These are phyloP conservation scores for Eutrema heterophyllum DNA, from an alignment of 345 rosid species.

Conservation along the genomic window DNA sequence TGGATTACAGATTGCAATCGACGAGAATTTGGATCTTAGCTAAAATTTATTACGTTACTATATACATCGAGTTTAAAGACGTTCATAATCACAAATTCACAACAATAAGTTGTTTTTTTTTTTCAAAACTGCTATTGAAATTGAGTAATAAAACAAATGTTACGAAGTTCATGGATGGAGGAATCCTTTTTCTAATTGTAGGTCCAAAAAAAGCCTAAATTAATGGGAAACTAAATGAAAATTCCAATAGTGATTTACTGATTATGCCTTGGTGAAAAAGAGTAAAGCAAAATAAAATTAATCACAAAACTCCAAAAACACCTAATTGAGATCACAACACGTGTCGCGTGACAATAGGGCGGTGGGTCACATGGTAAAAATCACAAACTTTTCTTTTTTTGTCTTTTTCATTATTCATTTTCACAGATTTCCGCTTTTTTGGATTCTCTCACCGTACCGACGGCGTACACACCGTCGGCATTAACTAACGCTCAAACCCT, in stretches of 20 bases:
- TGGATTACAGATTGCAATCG: slow-evolving; percentile 29
- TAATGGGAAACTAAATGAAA: slow-evolving; percentile 14
- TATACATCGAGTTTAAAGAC: neutral
- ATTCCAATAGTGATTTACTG: slow-evolving; percentile 8
- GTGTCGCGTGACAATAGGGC: slow-evolving; percentile 28
- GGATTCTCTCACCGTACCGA: slow-evolving; percentile 33
- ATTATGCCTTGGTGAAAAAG: slow-evolving; percentile 23
- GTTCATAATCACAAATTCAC: neutral
- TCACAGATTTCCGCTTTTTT: slow-evolving; percentile 26
- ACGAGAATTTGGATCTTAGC: slow-evolving; percentile 11
- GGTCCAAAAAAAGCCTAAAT: slow-evolving; percentile 27
- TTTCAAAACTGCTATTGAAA: neutral
- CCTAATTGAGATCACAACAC: slow-evolving; percentile 16
- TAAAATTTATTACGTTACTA: slow-evolving; percentile 18
- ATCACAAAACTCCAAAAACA: slow-evolving; percentile 23
- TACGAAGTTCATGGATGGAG: neutral
- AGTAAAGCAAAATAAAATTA: neutral
- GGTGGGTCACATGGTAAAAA: slow-evolving; percentile 31
- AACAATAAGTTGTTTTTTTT: slow-evolving; percentile 18
- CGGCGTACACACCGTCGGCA: slow-evolving; percentile 30
- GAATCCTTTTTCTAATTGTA: neutral
- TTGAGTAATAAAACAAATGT: slow-evolving; percentile 7
- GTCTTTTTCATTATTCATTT: slow-evolving; percentile 13
- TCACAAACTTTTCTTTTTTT: neutral
- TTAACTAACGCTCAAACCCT: neutral